Evolutionary conservation across 352 stramenopile genomes (phyloP).

Genomic region (Pythium oligandrum): DNA sequence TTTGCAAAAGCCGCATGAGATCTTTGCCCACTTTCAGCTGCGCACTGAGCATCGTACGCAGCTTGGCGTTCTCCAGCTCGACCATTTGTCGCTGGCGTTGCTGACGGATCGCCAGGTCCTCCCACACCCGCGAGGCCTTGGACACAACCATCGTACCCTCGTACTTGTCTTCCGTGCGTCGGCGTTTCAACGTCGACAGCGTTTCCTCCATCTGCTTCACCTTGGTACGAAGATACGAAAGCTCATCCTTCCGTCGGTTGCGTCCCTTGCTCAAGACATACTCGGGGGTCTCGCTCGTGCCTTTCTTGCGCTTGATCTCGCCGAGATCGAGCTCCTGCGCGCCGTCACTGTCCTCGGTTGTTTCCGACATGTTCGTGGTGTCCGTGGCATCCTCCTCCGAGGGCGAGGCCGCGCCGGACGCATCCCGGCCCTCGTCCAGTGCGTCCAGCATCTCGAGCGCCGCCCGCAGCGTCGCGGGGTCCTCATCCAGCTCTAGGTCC

Average conservation of each 20-base stretch:
- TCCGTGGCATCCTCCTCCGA: no score
- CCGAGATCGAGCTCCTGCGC: neutral
- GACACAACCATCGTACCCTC: neutral
- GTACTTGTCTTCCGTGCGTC: neutral
- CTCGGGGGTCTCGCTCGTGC: conserved; percentile 6
- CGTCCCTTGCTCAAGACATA: neutral
- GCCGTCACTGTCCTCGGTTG: neutral
- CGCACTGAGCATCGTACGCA: conserved; percentile 35
- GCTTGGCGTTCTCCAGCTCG: conserved; percentile 46
- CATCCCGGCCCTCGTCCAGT: neutral
- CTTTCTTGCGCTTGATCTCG: neutral
- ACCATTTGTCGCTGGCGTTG: conserved; percentile 29
- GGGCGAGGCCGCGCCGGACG: neutral
- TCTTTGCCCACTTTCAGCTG: conserved; percentile 36
- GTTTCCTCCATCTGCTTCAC: conserved; percentile 17
- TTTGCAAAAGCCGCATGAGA: conserved; percentile 1
- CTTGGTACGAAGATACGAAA: conserved; percentile 23
- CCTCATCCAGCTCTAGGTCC: conserved; percentile 8
- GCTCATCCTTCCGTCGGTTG: conserved; percentile 21
- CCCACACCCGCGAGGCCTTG: conserved; percentile 15
- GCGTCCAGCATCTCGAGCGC: conserved; percentile 13
- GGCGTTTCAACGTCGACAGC: conserved; percentile 11
- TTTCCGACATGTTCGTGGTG: neutral
- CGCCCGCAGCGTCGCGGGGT: conserved; percentile 12
- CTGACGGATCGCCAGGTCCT: conserved; percentile 33